A percentile compares a stretch with the other conserved stretches of the same genome.
These are phyloP conservation scores for Debaryomyces prosopidis DNA, from an alignment of 805 yeast genomes.

Conservation along the genomic window DNA sequence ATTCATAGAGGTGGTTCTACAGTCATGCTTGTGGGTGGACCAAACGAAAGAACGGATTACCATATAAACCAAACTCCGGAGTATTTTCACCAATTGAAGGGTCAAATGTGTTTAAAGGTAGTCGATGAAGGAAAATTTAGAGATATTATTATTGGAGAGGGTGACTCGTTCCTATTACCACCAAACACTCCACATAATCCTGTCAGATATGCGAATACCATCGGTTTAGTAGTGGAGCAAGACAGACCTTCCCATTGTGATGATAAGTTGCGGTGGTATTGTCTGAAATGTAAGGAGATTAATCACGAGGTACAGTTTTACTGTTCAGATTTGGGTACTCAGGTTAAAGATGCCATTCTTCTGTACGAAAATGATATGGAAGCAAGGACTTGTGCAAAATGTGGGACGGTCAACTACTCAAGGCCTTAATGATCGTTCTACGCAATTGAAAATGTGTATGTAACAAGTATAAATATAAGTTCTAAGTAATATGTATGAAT, in stretches of 20 bases:
- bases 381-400: constrained; percentile 69
- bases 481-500: not conserved
- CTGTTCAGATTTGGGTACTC: constrained; percentile 83
- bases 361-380: constrained; percentile 62
- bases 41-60: constrained; percentile 90
- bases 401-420: constrained; percentile 75
- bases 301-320: constrained; percentile 72
- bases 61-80: constrained; percentile 95
- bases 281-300: constrained; percentile 62
- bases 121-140: constrained; percentile 70
- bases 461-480: not conserved
- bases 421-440: constrained; percentile 40
- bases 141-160: constrained; percentile 76
- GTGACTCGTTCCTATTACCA: constrained; percentile 86
- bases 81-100: constrained; percentile 86
- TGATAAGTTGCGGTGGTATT: constrained; percentile 88
- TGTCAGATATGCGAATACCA: constrained; percentile 78
- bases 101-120: constrained; percentile 79
- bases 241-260: constrained; percentile 73
- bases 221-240: constrained; percentile 91
- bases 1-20: constrained; percentile 91
- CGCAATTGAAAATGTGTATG: not conserved
- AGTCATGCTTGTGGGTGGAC: constrained; percentile 95
- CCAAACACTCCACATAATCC: constrained; percentile 88
- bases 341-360: constrained; percentile 79